Evolutionary conservation across 2,329 filamentous ascomycete genomes (phyloP).

Genomic region (Botrytis elliptica): DNA sequence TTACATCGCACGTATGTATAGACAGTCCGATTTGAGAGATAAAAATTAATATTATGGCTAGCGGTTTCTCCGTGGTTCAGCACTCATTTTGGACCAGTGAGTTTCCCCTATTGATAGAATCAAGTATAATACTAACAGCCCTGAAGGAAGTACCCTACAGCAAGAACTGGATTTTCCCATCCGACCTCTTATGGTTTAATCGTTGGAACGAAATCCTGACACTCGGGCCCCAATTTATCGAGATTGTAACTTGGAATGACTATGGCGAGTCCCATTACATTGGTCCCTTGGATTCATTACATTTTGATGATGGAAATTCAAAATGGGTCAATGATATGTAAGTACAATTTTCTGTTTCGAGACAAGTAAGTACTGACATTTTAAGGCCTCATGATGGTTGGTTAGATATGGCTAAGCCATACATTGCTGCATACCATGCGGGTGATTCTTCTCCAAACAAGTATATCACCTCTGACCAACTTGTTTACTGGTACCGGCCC

Average conservation of each 20-base stretch:
- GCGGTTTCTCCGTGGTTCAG: constrained; percentile 42
- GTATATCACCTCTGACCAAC: constrained; percentile 34
- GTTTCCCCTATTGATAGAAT: constrained; percentile 41
- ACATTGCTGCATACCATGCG: constrained; percentile 30
- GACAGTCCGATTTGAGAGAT: rapidly evolving
- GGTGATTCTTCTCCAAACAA: constrained; percentile 22
- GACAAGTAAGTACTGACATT: neutral
- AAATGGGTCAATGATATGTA: constrained; percentile 40
- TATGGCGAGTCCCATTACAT: constrained; percentile 55
- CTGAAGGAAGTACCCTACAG: constrained; percentile 35
- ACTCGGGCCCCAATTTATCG: constrained; percentile 45
- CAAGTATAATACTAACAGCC: constrained; percentile 38
- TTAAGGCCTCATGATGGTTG: constrained; percentile 49
- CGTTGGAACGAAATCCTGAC: constrained; percentile 45
- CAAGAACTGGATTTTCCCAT: constrained; percentile 46
- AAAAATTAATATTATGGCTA: constrained; percentile 4
- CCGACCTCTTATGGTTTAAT: constrained; percentile 42
- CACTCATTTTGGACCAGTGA: constrained; percentile 43
- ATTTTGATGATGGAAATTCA: constrained; percentile 39
- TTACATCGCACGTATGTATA: constrained; percentile 30
- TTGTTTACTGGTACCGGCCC: constrained; percentile 45
- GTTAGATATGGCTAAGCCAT: constrained; percentile 37
- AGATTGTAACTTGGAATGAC: constrained; percentile 50
- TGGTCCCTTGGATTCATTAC: constrained; percentile 45
- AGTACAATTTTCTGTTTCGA: neutral